Evolutionary conservation across 169 alveolate species (phyloP).

Genomic region (Babesia caballi): DNA sequence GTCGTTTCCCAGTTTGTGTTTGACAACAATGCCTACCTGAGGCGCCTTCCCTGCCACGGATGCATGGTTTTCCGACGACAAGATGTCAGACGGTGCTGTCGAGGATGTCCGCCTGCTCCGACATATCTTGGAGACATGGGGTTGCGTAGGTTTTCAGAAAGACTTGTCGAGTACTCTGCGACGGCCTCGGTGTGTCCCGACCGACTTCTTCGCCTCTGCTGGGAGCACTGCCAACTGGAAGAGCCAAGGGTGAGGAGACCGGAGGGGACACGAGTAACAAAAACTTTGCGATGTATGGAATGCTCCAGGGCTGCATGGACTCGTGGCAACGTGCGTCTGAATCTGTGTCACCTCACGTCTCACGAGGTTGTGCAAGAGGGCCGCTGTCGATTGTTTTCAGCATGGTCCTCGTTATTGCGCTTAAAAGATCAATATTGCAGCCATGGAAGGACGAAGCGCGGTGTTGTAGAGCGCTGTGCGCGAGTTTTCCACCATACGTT

Average conservation of each 20-base stretch:
- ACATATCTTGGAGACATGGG: background rate
- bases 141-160: background rate
- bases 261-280: background rate
- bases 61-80: too few relatives aligned
- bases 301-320: background rate
- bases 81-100: background rate
- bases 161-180: too few relatives aligned
- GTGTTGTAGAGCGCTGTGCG: slow-evolving; percentile 4
- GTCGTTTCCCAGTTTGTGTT: too few relatives aligned
- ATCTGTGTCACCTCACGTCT: background rate
- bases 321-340: background rate
- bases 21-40: too few relatives aligned
- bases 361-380: background rate
- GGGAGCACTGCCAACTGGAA: background rate
- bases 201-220: background rate
- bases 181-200: too few relatives aligned
- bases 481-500: background rate
- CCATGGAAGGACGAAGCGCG: background rate
- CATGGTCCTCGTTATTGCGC: background rate
- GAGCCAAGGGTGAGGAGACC: too few relatives aligned
- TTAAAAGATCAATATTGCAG: background rate
- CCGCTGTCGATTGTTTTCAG: slow-evolving; percentile 8
- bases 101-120: slow-evolving; percentile 25
- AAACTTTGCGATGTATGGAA: slow-evolving; percentile 3
- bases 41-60: too few relatives aligned